Base-by-base conservation (phyloP, 164 flowering plant genomes). In the Vitis rotundifolia region DNA sequence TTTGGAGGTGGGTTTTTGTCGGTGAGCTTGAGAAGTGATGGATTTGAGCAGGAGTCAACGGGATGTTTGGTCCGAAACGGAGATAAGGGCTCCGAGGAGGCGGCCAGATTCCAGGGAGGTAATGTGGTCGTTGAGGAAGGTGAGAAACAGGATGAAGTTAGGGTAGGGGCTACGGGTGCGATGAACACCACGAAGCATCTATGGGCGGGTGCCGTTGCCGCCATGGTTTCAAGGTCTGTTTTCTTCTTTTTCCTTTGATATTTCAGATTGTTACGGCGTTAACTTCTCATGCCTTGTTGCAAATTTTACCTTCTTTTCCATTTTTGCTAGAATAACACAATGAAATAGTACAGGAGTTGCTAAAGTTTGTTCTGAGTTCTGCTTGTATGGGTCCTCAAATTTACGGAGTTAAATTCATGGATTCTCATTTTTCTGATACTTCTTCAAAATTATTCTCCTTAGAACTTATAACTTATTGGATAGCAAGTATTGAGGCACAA, bases 201-300 rank as follows among this genome's bases (percentile, higher is more conserved):
- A 29, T 93, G 97, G 94, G 84, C 97, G n/a, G 98, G 98, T 6
- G 98, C 98, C 19, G 82, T 89, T 47, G 90, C 98, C 59, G 98
- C 98, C 49, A 91, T 91, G 94, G 93, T 93, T 68, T 90, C 98
- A n/a, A 91, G 97, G 98, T 91, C 59, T 56, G 78, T 19, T 28
- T 64, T 26, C 11, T 13, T 58, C 31, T 50, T 19, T 9, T 60
- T 44, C 10, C 16, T 2, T 49, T 6, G 14, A 5, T 9, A 3
- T 18, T 60, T 29, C 44, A 37, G 44, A 37, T 37, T 31, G 44
- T 31, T 37, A 6, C 7, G 44, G 44, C 44, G 44, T 6, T 37
- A 37, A 37, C 7, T 3, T 37, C 44, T 37, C 44, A 37, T 37
- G 44, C 44, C 44, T 37, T 6, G 7, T 37, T 37, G 44, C 44